These are phyloP conservation scores for Candida nitratophila DNA, from an alignment of 805 yeast genomes.

Conservation along the genomic window DNA sequence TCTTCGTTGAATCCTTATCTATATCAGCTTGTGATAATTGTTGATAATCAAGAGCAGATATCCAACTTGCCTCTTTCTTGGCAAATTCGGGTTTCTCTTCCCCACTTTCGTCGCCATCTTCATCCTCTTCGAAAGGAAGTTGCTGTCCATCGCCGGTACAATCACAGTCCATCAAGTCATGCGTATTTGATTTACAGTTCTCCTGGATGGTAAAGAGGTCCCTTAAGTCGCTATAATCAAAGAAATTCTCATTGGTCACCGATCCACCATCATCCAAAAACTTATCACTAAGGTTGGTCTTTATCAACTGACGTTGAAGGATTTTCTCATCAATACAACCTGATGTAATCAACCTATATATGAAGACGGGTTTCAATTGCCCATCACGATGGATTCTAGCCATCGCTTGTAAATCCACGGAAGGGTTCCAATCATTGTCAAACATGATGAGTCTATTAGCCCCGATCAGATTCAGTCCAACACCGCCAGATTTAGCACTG, in stretches of 20 bases:
- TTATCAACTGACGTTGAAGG: slow-evolving; percentile 84
- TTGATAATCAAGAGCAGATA: slow-evolving; percentile 47
- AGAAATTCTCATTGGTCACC: slow-evolving; percentile 51
- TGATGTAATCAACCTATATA: slow-evolving; percentile 82
- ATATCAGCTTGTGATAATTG: slow-evolving; percentile 21
- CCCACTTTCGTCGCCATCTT: neutral
- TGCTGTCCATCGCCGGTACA: slow-evolving; percentile 53
- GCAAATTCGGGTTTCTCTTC: neutral
- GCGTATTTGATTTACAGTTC: slow-evolving; percentile 59
- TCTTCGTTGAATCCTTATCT: slow-evolving; percentile 21
- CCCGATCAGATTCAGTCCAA: slow-evolving; percentile 84
- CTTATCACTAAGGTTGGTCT: slow-evolving; percentile 68
- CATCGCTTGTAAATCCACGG: slow-evolving; percentile 90
- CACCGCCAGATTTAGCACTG: slow-evolving; percentile 91
- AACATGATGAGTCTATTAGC: slow-evolving; percentile 79
- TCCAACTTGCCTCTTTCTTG: slow-evolving; percentile 31
- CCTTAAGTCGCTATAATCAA: slow-evolving; percentile 59
- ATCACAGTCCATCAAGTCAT: slow-evolving; percentile 62
- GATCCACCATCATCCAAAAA: slow-evolving; percentile 41
- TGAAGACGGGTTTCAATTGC: slow-evolving; percentile 67
- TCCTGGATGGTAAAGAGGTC: slow-evolving; percentile 62
- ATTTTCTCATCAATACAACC: slow-evolving; percentile 97
- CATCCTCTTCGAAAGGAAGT: slow-evolving; percentile 10
- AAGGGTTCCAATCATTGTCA: slow-evolving; percentile 97
- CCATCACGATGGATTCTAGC: slow-evolving; percentile 95